Evolutionary conservation across 2,329 filamentous ascomycete genomes (phyloP).

Genomic region (Fusarium algeriense): DNA sequence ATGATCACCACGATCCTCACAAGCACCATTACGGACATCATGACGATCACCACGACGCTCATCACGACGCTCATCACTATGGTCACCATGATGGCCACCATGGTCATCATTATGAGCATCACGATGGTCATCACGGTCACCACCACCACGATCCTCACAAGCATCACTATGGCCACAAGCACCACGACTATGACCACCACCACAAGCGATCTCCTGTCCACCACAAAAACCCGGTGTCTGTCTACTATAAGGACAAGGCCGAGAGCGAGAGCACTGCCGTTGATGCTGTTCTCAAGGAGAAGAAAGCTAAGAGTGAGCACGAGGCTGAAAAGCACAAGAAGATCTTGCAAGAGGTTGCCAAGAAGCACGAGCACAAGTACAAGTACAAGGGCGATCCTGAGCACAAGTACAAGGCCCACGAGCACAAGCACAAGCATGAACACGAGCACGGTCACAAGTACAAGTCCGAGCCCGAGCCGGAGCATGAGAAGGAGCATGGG

Average conservation of each 20-base stretch:
- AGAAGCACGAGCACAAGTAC: slow-evolving; percentile 12
- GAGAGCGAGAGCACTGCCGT: background rate
- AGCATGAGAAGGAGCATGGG: too few species aligned
- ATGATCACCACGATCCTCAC: background rate
- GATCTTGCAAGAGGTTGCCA: background rate
- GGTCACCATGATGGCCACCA: background rate
- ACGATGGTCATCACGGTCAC: background rate
- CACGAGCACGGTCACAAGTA: slow-evolving; percentile 8
- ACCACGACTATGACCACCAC: slow-evolving; percentile 1
- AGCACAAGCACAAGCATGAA: background rate
- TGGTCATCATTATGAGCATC: background rate
- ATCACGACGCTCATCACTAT: background rate
- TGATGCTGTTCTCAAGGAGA: background rate
- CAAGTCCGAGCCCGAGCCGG: background rate
- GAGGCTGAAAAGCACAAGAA: slow-evolving; percentile 1
- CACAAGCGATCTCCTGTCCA: background rate
- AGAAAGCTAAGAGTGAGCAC: background rate
- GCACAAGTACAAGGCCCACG: background rate
- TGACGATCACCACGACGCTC: background rate
- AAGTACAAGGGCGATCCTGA: background rate
- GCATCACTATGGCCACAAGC: background rate
- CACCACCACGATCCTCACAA: background rate
- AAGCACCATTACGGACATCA: background rate
- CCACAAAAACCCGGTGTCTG: background rate
- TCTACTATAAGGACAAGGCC: background rate